Conservation (phyloP, 2,329 filamentous ascomycete genomes). For the Lachnum nothofagi region DNA sequence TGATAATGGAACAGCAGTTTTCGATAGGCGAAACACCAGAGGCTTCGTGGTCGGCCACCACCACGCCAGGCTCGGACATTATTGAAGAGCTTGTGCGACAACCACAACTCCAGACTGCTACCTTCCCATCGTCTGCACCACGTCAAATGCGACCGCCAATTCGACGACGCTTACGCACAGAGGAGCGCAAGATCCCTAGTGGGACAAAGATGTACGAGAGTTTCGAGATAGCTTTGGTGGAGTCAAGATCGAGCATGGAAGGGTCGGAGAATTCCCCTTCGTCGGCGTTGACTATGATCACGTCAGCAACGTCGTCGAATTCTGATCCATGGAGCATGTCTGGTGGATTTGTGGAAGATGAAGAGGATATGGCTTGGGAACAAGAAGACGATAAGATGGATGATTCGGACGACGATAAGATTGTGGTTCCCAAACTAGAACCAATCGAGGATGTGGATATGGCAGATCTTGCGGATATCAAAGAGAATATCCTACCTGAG, state of each 20-base stretch:
- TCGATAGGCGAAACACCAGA: slow-evolving; percentile 17
- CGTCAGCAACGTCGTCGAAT: slow-evolving; percentile 26
- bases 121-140: slow-evolving; percentile 5
- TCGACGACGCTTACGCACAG: slow-evolving; percentile 15
- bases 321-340: slow-evolving; percentile 30
- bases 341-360: slow-evolving; percentile 27
- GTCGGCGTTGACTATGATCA: slow-evolving; percentile 26
- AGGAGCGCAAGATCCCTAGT: slow-evolving; percentile 9
- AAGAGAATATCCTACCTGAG: slow-evolving; percentile 25
- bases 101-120: slow-evolving; percentile 8
- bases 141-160: slow-evolving; percentile 16
- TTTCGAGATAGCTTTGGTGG: slow-evolving; percentile 19
- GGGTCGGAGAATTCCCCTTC: slow-evolving; percentile 26
- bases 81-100: slow-evolving; percentile 24
- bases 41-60: slow-evolving; percentile 19
- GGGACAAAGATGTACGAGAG: slow-evolving; percentile 15
- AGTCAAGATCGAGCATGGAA: slow-evolving; percentile 27
- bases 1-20: slow-evolving; percentile 18
- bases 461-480: slow-evolving; percentile 49
- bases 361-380: slow-evolving; percentile 33
- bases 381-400: slow-evolving; percentile 35
- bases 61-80: slow-evolving; percentile 21
- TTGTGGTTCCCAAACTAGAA: slow-evolving; percentile 52
- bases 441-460: slow-evolving; percentile 50
- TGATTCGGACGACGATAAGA: slow-evolving; percentile 36